Conservation (phyloP, 2,329 filamentous ascomycete species). For the Pseudocercospora fijiensis region DNA sequence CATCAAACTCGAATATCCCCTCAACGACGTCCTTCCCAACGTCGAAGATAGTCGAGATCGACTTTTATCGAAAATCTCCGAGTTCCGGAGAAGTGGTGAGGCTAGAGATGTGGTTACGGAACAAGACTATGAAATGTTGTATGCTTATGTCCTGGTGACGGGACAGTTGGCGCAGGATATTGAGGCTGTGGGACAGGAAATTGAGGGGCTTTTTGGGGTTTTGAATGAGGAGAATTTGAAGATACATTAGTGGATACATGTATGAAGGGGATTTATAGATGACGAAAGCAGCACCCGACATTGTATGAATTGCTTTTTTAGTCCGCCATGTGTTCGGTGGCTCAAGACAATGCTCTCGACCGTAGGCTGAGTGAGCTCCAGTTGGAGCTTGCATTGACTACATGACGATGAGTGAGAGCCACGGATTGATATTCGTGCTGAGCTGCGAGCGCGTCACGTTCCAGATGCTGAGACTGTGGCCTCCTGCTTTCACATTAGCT, state of each 20-base stretch:
- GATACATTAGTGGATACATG: conserved; percentile 54
- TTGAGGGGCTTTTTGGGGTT: conserved; percentile 59
- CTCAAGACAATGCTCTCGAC: conserved; percentile 17
- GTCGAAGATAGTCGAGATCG: conserved; percentile 78
- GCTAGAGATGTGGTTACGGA: conserved; percentile 57
- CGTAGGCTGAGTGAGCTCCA: conserved; percentile 15
- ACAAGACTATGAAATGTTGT: conserved; percentile 84
- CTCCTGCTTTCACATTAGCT: no score
- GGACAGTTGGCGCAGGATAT: conserved; percentile 46
- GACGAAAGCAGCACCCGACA: neutral
- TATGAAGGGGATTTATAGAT: conserved; percentile 62
- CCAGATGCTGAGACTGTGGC: no score
- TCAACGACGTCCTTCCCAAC: conserved; percentile 75
- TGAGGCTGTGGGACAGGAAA: conserved; percentile 32
- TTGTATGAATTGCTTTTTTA: conserved; percentile 2
- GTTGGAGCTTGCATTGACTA: no score
- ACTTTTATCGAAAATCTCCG: conserved; percentile 81
- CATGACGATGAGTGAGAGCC: no score
- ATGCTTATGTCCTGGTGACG: conserved; percentile 75
- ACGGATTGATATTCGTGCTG: no score
- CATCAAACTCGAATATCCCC: conserved; percentile 89
- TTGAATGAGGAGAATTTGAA: conserved; percentile 62
- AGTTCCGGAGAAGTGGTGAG: conserved; percentile 71
- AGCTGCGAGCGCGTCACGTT: no score
- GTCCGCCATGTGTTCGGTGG: conserved; percentile 7